These are phyloP conservation scores for Limnanthes douglasii DNA, from an alignment of 345 rosid genomes.

Conservation along the genomic window DNA sequence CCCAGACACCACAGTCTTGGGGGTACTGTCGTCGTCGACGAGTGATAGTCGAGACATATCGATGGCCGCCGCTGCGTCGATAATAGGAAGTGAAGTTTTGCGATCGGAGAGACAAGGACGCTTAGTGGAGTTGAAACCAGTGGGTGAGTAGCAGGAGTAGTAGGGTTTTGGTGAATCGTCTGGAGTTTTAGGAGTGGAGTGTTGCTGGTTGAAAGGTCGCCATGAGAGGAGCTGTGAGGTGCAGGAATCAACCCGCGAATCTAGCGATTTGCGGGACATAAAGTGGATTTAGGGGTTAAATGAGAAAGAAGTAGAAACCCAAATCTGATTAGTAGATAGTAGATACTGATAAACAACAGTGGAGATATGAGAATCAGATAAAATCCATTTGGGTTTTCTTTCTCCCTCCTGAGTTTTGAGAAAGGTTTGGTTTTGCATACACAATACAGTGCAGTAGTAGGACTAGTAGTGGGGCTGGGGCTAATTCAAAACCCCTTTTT, in stretches of 20 bases:
- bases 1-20: conserved; percentile 14
- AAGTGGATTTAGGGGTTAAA: too few species aligned
- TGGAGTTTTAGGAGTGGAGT: conserved; percentile 22
- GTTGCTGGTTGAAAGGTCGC: conserved; percentile 61
- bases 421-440: too few species aligned
- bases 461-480: too few species aligned
- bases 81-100: conserved; percentile 60
- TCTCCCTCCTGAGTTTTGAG: too few species aligned
- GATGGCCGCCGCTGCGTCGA: too few species aligned
- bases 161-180: conserved; percentile 30
- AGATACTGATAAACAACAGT: too few species aligned
- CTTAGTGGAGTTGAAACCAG: conserved; percentile 24
- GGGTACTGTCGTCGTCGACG: conserved; percentile 41
- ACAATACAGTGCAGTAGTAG: too few species aligned
- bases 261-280: conserved; percentile 45
- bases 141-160: conserved; percentile 11
- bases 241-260: conserved; percentile 66
- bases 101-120: conserved; percentile 97
- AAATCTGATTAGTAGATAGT: too few species aligned
- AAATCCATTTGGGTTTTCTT: too few species aligned
- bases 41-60: conserved; percentile 66
- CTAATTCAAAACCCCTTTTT: too few species aligned
- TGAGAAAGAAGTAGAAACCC: too few species aligned
- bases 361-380: too few species aligned
- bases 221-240: conserved; percentile 76